Conservation (phyloP, 1,284 basidiomycete species). For the Naganishia cerealis region DNA sequence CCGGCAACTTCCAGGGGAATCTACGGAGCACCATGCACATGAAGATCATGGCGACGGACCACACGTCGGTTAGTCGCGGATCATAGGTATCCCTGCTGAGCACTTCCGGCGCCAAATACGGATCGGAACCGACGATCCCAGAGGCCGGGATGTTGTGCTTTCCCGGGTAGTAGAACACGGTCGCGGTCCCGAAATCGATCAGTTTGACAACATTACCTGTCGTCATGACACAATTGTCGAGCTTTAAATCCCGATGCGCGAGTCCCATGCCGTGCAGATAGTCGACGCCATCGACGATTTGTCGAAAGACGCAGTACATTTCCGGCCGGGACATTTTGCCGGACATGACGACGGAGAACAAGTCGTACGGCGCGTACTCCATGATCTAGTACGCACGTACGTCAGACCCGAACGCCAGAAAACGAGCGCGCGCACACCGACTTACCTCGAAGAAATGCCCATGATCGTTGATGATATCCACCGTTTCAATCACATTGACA, state of each 20-base stretch:
- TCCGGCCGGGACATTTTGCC: slow-evolving; percentile 97
- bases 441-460: slow-evolving; percentile 95
- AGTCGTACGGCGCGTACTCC: slow-evolving; percentile 98
- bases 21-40: slow-evolving; percentile 98
- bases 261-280: slow-evolving; percentile 97
- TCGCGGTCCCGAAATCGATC: slow-evolving; percentile 99
- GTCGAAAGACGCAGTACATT: slow-evolving; percentile 98
- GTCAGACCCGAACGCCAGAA: neutral
- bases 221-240: slow-evolving; percentile 99
- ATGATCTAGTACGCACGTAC: slow-evolving; percentile 67
- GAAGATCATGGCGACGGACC: slow-evolving; percentile 98
- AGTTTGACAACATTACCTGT: slow-evolving; percentile 90
- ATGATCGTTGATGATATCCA: slow-evolving; percentile 97
- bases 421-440: neutral
- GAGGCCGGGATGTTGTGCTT: slow-evolving; percentile 76
- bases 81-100: slow-evolving; percentile 78
- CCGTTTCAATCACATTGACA: slow-evolving; percentile 94
- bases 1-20: slow-evolving; percentile 99
- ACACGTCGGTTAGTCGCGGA: slow-evolving; percentile 95
- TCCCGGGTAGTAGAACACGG: slow-evolving; percentile 97
- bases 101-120: slow-evolving; percentile 98
- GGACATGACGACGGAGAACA: slow-evolving; percentile 99
- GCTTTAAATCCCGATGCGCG: slow-evolving; percentile 96
- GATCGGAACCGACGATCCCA: slow-evolving; percentile 94
- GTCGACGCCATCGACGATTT: slow-evolving; percentile 96